Percentiles rank a stretch among this genome's conserved stretches.
Evolutionary conservation across 1,139 yeast genomes (phyloP).

Genomic region (Debaryomycetaceae sp.): DNA sequence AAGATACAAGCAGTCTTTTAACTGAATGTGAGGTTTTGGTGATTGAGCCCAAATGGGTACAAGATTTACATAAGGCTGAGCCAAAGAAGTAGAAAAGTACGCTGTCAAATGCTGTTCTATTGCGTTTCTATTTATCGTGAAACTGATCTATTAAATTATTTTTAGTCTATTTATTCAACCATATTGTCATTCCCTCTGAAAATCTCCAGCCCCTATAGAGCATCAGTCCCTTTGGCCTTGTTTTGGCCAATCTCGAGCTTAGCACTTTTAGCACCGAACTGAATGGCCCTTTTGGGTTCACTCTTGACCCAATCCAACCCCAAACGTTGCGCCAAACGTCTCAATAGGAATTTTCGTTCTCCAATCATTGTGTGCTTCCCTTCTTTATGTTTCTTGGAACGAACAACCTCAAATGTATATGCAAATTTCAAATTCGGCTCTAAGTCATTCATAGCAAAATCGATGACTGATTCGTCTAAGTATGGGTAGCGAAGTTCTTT

Average conservation of each 20-base stretch:
- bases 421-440: constrained; percentile 51
- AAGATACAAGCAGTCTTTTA: constrained; percentile 23
- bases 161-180: constrained; percentile 4
- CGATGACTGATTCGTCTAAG: constrained; percentile 61
- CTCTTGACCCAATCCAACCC: constrained; percentile 55
- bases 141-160: not conserved
- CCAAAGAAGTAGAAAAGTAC: not conserved
- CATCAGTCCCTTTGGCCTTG: constrained; percentile 61
- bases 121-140: not conserved
- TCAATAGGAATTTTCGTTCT: constrained; percentile 57
- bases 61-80: constrained; percentile 21
- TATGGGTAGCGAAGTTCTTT: constrained; percentile 90
- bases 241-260: constrained; percentile 79
- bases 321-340: constrained; percentile 56
- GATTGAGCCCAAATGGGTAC: constrained; percentile 47
- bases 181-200: not conserved
- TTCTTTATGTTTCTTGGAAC: constrained; percentile 22
- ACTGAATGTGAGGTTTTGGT: constrained; percentile 43
- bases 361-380: constrained; percentile 25
- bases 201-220: constrained; percentile 8
- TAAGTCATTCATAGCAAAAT: constrained; percentile 43
- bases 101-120: not conserved
- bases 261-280: constrained; percentile 94
- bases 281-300: constrained; percentile 93
- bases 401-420: constrained; percentile 27